phyloP scores from a whole-genome alignment of 2,329 filamentous ascomycete species.

The Phyllosticta ampelicida region DNA sequence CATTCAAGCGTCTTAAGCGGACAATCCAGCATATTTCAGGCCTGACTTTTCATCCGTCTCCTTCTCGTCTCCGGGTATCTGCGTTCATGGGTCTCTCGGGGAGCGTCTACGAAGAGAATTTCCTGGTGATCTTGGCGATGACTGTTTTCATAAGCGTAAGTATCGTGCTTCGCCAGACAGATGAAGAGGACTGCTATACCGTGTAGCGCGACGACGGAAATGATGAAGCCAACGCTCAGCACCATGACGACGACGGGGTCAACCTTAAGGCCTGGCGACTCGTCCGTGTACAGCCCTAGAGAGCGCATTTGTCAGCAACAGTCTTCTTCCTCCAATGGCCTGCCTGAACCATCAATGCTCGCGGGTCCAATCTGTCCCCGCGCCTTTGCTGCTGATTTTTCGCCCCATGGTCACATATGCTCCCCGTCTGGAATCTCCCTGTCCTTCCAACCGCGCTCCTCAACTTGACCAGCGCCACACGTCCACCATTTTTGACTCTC shows the following conservation, averaged over 20 bases:
- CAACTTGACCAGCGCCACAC: neutral
- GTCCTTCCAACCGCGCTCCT: neutral
- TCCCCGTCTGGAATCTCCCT: neutral
- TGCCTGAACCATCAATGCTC: too few relatives aligned
- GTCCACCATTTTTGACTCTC: neutral
- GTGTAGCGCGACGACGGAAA: conserved; percentile 94
- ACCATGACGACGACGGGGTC: conserved; percentile 96
- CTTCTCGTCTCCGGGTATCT: neutral
- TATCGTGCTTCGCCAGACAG: too few relatives aligned
- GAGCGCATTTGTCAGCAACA: conserved; percentile 14
- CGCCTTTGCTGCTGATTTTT: too few relatives aligned
- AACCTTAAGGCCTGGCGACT: conserved; percentile 93
- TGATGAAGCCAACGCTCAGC: conserved; percentile 94
- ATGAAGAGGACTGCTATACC: conserved; percentile 50
- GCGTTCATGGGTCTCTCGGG: neutral
- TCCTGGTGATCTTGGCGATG: conserved; percentile 11
- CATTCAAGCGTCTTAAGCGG: neutral
- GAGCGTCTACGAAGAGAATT: conserved; percentile 8
- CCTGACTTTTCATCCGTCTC: neutral
- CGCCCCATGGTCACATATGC: too few relatives aligned
- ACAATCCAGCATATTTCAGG: neutral
- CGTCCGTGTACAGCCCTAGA: conserved; percentile 91
- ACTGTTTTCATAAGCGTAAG: too few relatives aligned
- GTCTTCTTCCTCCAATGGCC: neutral
- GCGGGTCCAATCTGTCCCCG: too few relatives aligned